phyloP scores from a whole-genome alignment of 345 rosid species.

The Gossypioides kirkii region DNA sequence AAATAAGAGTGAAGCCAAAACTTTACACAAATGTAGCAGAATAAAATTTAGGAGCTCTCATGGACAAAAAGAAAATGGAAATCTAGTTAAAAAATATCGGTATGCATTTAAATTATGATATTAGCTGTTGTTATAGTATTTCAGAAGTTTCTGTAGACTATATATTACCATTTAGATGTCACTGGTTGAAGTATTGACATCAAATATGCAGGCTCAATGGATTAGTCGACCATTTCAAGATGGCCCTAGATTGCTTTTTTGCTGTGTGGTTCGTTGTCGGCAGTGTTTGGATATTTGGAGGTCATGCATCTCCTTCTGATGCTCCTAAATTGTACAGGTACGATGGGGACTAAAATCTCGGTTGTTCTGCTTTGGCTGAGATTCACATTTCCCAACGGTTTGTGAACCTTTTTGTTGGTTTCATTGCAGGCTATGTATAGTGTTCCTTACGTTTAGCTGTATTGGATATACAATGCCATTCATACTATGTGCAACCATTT shows the following conservation, averaged over 20 bases:
- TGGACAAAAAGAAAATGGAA: background rate
- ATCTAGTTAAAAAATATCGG: background rate
- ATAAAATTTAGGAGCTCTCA: background rate
- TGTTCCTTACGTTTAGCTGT: slow-evolving; percentile 85
- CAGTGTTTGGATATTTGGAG: slow-evolving; percentile 92
- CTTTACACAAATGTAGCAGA: background rate
- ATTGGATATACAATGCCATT: slow-evolving; percentile 94
- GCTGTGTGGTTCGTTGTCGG: slow-evolving; percentile 96
- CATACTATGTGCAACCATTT: slow-evolving; percentile 79
- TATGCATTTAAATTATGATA: background rate
- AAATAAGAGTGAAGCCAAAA: background rate
- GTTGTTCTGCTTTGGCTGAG: background rate
- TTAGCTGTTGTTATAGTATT: background rate
- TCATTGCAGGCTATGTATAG: slow-evolving; percentile 78
- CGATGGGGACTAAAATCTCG: background rate
- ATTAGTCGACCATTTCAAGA: slow-evolving; percentile 74
- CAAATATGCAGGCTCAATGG: slow-evolving; percentile 50
- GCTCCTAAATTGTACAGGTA: slow-evolving; percentile 90
- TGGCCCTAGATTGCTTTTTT: slow-evolving; percentile 85
- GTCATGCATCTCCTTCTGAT: slow-evolving; percentile 64
- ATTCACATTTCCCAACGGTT: background rate
- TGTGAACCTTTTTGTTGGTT: slow-evolving; percentile 13
- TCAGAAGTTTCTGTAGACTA: background rate
- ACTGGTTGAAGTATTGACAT: slow-evolving; percentile 10
- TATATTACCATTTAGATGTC: slow-evolving; percentile 3